A percentile compares a stretch with the other conserved stretches of the same genome.
These are phyloP conservation scores for Psilocybe cyanescens DNA, from an alignment of 768 basidiomycete genomes.

Conservation along the genomic window DNA sequence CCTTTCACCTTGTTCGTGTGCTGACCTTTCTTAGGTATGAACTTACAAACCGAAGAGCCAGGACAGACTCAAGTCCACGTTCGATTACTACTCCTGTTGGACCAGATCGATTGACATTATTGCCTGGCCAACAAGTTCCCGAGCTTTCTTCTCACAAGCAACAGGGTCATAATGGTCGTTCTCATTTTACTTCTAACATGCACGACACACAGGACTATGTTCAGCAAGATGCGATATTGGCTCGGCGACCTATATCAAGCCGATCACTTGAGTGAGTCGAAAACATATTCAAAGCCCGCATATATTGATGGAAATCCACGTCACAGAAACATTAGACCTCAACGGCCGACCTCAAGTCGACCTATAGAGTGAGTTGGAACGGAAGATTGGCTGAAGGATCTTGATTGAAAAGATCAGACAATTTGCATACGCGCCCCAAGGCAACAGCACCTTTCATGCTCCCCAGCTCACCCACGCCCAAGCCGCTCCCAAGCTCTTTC, in stretches of 20 bases:
- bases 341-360: slow-evolving; percentile 53
- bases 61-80: slow-evolving; percentile 62
- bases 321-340: slow-evolving; percentile 13
- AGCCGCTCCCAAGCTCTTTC: slow-evolving; percentile 40
- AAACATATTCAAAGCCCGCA: neutral
- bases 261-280: slow-evolving; percentile 49
- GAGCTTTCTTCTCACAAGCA: slow-evolving; percentile 36
- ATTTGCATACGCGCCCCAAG: slow-evolving; percentile 64
- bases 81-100: slow-evolving; percentile 57
- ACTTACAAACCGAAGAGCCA: slow-evolving; percentile 27
- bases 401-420: slow-evolving; percentile 44
- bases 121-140: slow-evolving; percentile 59
- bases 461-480: slow-evolving; percentile 48
- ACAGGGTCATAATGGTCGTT: slow-evolving; percentile 13
- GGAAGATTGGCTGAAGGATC: neutral
- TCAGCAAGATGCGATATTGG: neutral
- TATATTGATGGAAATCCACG: slow-evolving; percentile 3
- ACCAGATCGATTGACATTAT: slow-evolving; percentile 71
- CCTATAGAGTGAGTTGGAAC: slow-evolving; percentile 31
- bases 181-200: neutral
- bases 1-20: neutral
- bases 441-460: slow-evolving; percentile 42
- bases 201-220: neutral
- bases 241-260: slow-evolving; percentile 51
- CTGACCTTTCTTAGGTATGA: slow-evolving; percentile 19